Conservation (phyloP, 257 asterid genomes). For the Solanum ahanhuiri region DNA sequence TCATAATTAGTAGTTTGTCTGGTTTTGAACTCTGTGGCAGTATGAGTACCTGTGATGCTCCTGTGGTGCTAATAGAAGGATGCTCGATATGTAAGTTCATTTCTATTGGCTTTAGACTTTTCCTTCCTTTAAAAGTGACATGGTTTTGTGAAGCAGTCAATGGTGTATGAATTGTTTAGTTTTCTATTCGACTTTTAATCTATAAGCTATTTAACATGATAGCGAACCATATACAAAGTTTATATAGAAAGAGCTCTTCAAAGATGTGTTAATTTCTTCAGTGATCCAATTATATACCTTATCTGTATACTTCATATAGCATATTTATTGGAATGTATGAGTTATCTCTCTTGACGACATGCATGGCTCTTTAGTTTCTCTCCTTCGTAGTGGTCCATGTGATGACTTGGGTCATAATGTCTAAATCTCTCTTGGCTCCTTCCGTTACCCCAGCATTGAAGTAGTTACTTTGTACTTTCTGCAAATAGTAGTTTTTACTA, state of each 20-base stretch:
- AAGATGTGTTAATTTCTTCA: not conserved
- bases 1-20: not conserved
- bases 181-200: not conserved
- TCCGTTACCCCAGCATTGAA: not conserved
- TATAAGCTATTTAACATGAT: not conserved
- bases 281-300: not conserved
- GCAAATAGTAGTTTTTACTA: not conserved
- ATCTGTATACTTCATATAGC: not conserved
- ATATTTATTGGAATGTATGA: not conserved
- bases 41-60: not conserved
- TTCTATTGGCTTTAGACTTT: not conserved
- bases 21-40: not conserved
- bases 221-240: not conserved
- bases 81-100: not conserved
- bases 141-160: not conserved
- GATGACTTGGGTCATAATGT: not conserved
- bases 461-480: not conserved
- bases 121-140: not conserved
- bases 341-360: not conserved
- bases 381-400: not conserved
- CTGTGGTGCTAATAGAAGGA: not conserved
- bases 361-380: not conserved
- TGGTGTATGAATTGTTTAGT: not conserved
- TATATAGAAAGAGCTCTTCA: not conserved
- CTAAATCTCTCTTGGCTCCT: not conserved